Conservation (phyloP, 2,329 filamentous ascomycete species). For the Paraphaeosphaeria minitans region DNA sequence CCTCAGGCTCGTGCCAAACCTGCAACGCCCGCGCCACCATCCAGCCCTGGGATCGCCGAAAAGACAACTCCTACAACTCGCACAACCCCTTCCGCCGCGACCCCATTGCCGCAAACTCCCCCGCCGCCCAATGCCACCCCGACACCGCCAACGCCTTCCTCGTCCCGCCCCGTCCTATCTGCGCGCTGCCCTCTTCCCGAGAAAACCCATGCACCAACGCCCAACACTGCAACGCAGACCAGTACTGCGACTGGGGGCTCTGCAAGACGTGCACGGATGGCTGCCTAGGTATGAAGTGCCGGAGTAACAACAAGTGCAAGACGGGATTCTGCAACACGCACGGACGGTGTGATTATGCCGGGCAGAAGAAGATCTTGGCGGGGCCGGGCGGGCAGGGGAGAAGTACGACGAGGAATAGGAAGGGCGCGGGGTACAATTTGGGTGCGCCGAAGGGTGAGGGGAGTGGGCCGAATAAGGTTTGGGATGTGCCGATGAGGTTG, state of each 20-base stretch:
- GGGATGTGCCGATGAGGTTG: constrained; percentile 36
- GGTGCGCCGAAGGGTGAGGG: constrained; percentile 29
- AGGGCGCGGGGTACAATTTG: constrained; percentile 19
- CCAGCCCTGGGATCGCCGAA: constrained; percentile 15
- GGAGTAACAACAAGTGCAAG: constrained; percentile 36
- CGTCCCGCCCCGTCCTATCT: constrained; percentile 8
- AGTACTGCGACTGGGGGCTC: constrained; percentile 36
- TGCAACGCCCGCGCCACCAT: constrained; percentile 26
- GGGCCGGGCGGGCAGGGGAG: constrained; percentile 27
- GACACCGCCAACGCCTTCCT: constrained; percentile 25
- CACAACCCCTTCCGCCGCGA: constrained; percentile 6
- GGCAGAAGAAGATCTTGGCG: constrained; percentile 23
- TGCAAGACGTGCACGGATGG: constrained; percentile 32
- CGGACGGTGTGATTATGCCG: constrained; percentile 37
- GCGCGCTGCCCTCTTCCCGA: constrained; percentile 8
- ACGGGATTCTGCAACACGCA: constrained; percentile 39
- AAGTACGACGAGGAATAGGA: constrained; percentile 20
- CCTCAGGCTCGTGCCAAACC: constrained; percentile 23
- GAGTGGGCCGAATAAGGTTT: constrained; percentile 37
- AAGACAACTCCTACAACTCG: constrained; percentile 11
- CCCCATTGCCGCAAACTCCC: constrained; percentile 11
- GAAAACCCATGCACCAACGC: constrained; percentile 32
- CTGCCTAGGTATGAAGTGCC: constrained; percentile 35
- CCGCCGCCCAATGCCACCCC: constrained; percentile 23
- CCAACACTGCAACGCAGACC: constrained; percentile 30